Base-by-base conservation (phyloP, 2,329 filamentous ascomycete genomes). In the Aspergillus uvarum region DNA sequence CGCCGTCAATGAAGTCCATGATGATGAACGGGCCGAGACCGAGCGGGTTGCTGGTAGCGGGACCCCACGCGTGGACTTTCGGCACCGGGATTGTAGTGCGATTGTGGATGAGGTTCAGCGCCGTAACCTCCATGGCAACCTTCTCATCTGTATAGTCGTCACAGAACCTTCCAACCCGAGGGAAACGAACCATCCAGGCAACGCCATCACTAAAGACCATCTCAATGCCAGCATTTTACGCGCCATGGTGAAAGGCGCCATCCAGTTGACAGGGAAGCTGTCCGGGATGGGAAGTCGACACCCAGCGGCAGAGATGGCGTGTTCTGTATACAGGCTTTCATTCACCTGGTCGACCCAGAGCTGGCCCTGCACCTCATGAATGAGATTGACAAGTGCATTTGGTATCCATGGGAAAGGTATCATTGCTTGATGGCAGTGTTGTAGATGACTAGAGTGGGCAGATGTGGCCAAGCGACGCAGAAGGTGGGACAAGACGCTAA, bases 221-320 rank as follows among this genome's bases (percentile, higher is more conserved):
- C 58, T 74, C 76, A 24, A 72, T 49, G 7, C 72, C 66, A 2
- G 68, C 67, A 63, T 74, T 76, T 49, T 72, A 76, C 61, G 70
- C 59, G 24, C 72, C 71, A 64, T 73, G 53, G 60, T 71, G 62
- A 65, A 75, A 72, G 47, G 64, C 65, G 47, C 72, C 63, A 6
- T 74, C 70, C 26, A 73, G 67, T 58, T 67, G 58, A 64, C 73
- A 75, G 47, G 66, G 67, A 67, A 73, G 69, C 49, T 69, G 69
- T 22, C 71, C 21, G 31, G 70, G 67, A 68, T 76, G 69, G 56
- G 75, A 74, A 54, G 68, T 71, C 31, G 72, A 76, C 35, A 74
- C 69, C 73, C 72, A 76, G 44, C 58, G 58, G 54, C 65, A 69
- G 59, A 70, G 63, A 54, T 47, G 63, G 44, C 63, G 62, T 10